phyloP scores from a whole-genome alignment of 495 filamentous ascomycete genomes.

The Aspergillus ellipticus region DNA sequence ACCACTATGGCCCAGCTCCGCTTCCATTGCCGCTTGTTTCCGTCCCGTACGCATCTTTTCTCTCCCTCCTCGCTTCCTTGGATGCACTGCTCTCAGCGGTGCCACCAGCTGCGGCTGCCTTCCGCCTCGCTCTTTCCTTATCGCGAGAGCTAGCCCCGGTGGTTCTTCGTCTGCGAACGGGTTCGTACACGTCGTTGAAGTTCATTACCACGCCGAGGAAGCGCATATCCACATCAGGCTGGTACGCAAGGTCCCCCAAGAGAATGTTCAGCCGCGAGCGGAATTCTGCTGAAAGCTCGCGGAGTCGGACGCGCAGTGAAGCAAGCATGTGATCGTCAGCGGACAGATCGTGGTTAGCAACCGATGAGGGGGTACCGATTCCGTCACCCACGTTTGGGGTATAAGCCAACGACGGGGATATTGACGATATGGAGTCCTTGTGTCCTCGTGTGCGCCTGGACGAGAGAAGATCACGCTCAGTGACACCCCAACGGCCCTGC shows the following conservation, averaged over 20 bases:
- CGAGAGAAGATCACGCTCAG: conserved; percentile 47
- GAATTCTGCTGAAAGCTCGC: conserved; percentile 70
- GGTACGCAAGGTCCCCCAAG: conserved; percentile 84
- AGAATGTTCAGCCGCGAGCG: conserved; percentile 69
- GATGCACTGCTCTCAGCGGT: conserved; percentile 14
- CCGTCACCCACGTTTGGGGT: conserved; percentile 33
- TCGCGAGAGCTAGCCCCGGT: conserved; percentile 28
- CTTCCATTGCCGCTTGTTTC: conserved; percentile 5
- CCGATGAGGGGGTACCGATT: conserved; percentile 30
- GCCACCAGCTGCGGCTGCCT: conserved; percentile 21
- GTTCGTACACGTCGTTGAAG: conserved; percentile 95
- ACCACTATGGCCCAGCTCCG: not conserved
- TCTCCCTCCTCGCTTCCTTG: conserved; percentile 23
- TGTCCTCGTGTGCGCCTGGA: conserved; percentile 26
- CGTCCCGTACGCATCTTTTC: conserved; percentile 11
- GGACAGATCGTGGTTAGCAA: conserved; percentile 29
- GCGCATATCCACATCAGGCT: conserved; percentile 92
- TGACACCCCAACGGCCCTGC: conserved; percentile 59
- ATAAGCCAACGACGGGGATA: conserved; percentile 23
- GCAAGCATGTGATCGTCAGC: conserved; percentile 68
- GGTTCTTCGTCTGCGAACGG: conserved; percentile 55
- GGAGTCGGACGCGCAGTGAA: conserved; percentile 67
- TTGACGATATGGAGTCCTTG: conserved; percentile 19
- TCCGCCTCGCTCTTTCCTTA: conserved; percentile 35
- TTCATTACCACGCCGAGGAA: conserved; percentile 97